Base-by-base conservation (phyloP, 192 early-diverging fungal species). In the Umbelopsis ramanniana region DNA sequence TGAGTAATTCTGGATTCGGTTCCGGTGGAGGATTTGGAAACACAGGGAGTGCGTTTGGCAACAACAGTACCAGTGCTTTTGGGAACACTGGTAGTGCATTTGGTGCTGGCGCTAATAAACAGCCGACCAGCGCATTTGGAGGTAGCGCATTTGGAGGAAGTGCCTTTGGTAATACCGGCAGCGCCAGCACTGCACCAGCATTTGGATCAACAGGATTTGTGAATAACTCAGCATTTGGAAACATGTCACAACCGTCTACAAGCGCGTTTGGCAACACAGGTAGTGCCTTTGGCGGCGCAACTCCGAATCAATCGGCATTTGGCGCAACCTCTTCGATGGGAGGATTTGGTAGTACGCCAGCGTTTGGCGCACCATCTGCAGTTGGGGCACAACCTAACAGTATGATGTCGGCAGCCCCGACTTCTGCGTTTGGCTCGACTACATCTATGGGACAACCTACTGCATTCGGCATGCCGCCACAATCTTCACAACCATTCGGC, bases 221-320 rank as follows among this genome's bases (percentile, higher is more conserved):
- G 60, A 29, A 48, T 26, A 52, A 47, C 54, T 15, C 60, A 12
- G 69, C 47, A 24, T 79, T 79, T 74, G 77, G 77, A 69, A 33
- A 63, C 1, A 29, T 63, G 29, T 63, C 57, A n/a, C 57, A 63
- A 19, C 33, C 57, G 0, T 5, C 57, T n/a, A 55, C 52, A 19
- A 55, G 55, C 22, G 72, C 70, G 33, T 78, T 78, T 43, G 76
- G 68, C 45, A 68, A 68, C 22, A 68, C 73, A 68, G 19, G 60
- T 67, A 50, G 54, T 66, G 45, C 43, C 0, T 48, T 68, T 45
- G 67, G 14, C 74, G 74, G 46, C 47, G 70, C 29, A 63, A 29
- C 72, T 4, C 66, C 60, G 8, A 48, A 23, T 21, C 17, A 23
- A 1, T 22, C 45, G 12, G n/a, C 70, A 7, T 47, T 79, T 21